These are phyloP conservation scores for Populus pruinosa DNA, from an alignment of 345 rosid genomes.

Conservation along the genomic window DNA sequence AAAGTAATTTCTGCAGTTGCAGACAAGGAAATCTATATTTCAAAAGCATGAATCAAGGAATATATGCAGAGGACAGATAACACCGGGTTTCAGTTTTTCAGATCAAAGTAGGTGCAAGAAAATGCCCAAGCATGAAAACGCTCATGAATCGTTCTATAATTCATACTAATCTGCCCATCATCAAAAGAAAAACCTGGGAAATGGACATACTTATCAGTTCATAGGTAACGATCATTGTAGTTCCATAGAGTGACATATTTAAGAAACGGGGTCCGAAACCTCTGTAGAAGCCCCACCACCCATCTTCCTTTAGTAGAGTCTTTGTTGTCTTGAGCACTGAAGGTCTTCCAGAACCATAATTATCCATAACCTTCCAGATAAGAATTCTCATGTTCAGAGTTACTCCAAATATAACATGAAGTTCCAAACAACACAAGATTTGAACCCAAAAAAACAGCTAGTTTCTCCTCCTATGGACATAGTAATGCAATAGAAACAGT, in stretches of 20 bases:
- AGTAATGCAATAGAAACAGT: not conserved
- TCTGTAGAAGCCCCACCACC: constrained; percentile 63
- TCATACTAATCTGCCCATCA: not conserved
- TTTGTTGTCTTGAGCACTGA: constrained; percentile 50
- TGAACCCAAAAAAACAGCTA: too few species aligned
- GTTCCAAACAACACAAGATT: not conserved
- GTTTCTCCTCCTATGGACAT: not conserved
- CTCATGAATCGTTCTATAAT: not conserved
- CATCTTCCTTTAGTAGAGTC: constrained; percentile 47
- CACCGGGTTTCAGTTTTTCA: not conserved
- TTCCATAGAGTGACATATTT: constrained; percentile 59
- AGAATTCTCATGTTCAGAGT: not conserved
- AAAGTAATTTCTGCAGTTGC: too few species aligned
- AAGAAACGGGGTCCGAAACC: constrained; percentile 63
- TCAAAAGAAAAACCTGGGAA: not conserved
- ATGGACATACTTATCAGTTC: constrained; percentile 53
- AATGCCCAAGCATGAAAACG: not conserved
- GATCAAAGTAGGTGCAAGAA: not conserved
- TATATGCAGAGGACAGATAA: not conserved
- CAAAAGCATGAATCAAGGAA: not conserved
- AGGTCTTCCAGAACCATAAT: constrained; percentile 57
- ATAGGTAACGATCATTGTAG: constrained; percentile 66
- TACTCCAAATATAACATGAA: not conserved
- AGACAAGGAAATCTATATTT: not conserved
- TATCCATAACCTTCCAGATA: constrained; percentile 49